These are phyloP conservation scores for Gardenia jasminoides DNA, from an alignment of 257 asterid genomes.

Conservation along the genomic window DNA sequence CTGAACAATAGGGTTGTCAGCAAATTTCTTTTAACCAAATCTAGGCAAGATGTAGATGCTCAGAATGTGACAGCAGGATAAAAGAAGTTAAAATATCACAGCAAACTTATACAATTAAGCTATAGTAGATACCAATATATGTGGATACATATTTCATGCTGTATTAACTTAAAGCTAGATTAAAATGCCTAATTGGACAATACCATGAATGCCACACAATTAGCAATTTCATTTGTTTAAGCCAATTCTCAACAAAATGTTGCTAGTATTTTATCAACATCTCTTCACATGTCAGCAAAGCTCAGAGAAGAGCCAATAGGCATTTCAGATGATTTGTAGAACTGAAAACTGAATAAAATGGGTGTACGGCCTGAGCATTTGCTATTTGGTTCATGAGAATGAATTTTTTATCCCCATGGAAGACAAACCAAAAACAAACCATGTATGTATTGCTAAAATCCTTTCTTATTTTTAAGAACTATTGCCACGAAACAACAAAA, in stretches of 20 bases:
- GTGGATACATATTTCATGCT: background rate
- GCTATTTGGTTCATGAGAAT: background rate
- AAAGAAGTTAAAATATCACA: background rate
- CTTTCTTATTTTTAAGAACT: background rate
- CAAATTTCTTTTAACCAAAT: conserved; percentile 17
- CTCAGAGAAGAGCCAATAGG: background rate
- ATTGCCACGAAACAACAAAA: background rate
- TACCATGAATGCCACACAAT: background rate
- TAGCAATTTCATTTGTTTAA: background rate
- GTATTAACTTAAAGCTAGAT: background rate
- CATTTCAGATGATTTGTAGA: background rate
- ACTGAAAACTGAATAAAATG: background rate
- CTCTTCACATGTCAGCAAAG: background rate
- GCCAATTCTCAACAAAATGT: background rate
- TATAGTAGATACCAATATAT: background rate
- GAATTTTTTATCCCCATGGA: background rate
- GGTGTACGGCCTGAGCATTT: background rate
- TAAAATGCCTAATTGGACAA: background rate
- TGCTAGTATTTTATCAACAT: background rate
- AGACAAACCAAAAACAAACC: background rate
- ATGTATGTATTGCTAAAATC: background rate
- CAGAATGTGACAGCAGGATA: background rate
- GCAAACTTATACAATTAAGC: background rate
- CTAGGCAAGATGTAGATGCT: conserved; percentile 14
- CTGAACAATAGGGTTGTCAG: conserved; percentile 41